phyloP scores from a whole-genome alignment of 257 asterid species.

The Nicotiana undulata region DNA sequence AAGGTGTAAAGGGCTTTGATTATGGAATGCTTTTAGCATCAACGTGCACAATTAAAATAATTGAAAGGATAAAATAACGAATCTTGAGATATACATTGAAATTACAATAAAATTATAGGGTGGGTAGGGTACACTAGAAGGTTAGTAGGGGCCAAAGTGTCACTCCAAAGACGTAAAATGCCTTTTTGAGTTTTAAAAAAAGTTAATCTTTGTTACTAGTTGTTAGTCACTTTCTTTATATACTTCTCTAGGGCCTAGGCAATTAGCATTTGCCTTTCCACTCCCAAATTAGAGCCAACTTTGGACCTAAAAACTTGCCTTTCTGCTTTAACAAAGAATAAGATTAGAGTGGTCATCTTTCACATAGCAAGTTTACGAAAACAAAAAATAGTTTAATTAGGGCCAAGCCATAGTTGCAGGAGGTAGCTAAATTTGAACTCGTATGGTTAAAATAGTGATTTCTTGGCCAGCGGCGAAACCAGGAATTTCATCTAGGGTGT shows the following conservation, averaged over 20 bases:
- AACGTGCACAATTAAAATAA: constrained; percentile 15
- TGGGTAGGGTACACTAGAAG: not conserved
- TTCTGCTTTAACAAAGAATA: not conserved
- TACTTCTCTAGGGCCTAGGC: not conserved
- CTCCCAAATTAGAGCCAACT: not conserved
- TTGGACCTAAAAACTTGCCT: not conserved
- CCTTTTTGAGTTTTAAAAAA: not conserved
- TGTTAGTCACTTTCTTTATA: not conserved
- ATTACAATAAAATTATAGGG: not conserved
- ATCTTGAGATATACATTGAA: constrained; percentile 9
- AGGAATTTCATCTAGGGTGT: too few species aligned
- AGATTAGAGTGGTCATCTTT: not conserved
- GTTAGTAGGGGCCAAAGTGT: constrained; percentile 7
- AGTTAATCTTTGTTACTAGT: not conserved
- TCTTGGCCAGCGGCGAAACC: too few species aligned
- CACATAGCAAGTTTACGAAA: too few species aligned
- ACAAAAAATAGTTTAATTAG: too few species aligned
- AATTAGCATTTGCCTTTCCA: not conserved
- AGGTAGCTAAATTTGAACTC: too few species aligned
- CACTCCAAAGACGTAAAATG: constrained; percentile 10
- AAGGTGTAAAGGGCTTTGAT: not conserved
- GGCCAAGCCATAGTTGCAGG: too few species aligned
- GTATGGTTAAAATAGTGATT: too few species aligned
- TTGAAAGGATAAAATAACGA: constrained; percentile 4
- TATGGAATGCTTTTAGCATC: constrained; percentile 4